These are phyloP conservation scores for Penicillium expansum DNA, from an alignment of 2,329 filamentous ascomycete genomes.

Conservation along the genomic window DNA sequence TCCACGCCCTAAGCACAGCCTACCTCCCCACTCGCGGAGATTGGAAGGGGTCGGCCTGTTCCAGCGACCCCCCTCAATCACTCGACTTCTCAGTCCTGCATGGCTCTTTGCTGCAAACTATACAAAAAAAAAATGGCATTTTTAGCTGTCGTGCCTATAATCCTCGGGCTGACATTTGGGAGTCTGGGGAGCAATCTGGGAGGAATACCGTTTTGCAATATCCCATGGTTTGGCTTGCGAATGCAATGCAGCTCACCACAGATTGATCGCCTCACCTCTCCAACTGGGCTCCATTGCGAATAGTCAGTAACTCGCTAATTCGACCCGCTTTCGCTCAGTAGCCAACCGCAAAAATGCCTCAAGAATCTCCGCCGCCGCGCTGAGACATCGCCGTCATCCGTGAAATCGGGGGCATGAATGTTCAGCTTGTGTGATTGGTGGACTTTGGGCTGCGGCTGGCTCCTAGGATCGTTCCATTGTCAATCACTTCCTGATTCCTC, in stretches of 20 bases:
- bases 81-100: not conserved
- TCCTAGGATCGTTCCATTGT: not conserved
- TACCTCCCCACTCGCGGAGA: not conserved
- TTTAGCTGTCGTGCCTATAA: not conserved
- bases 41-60: not conserved
- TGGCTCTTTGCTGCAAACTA: not conserved
- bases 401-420: conserved; percentile 1
- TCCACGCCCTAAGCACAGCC: not conserved
- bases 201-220: not conserved
- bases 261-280: not conserved
- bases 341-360: conserved; percentile 1
- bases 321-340: not conserved
- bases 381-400: not conserved
- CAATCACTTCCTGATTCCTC: not conserved
- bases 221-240: not conserved
- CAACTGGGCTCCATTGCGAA: not conserved
- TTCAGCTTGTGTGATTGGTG: not conserved
- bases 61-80: not conserved
- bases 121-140: not conserved
- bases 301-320: not conserved
- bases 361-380: not conserved
- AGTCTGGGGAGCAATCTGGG: not conserved
- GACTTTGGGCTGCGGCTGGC: not conserved
- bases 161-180: not conserved
- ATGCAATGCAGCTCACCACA: not conserved